phyloP scores from a whole-genome alignment of 2,329 filamentous ascomycete species.

The Lachnellula willkommii region DNA sequence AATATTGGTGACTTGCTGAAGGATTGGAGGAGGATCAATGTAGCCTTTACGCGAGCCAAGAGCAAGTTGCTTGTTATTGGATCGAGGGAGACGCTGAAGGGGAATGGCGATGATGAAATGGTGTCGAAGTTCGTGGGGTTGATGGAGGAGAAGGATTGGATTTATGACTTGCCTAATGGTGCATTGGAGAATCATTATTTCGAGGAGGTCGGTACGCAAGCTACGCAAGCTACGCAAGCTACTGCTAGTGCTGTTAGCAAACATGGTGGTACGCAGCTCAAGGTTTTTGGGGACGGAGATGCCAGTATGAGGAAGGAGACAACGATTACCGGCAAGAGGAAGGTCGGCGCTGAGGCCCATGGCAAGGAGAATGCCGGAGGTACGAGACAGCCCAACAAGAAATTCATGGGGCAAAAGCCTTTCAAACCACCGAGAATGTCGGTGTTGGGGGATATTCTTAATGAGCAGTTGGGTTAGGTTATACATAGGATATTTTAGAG shows the following conservation, averaged over 20 bases:
- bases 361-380: background rate
- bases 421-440: conserved; percentile 35
- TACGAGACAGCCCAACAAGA: conserved; percentile 42
- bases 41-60: conserved; percentile 88
- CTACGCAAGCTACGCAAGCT: conserved; percentile 49
- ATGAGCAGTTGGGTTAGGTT: conserved; percentile 45
- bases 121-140: conserved; percentile 69
- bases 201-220: conserved; percentile 46
- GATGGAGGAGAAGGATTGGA: conserved; percentile 75
- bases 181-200: conserved; percentile 66
- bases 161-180: conserved; percentile 62
- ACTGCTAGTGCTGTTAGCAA: conserved; percentile 22
- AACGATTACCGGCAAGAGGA: background rate
- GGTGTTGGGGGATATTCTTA: conserved; percentile 65
- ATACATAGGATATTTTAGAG: background rate
- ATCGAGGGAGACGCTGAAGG: conserved; percentile 67
- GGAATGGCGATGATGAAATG: conserved; percentile 60
- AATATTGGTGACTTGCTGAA: conserved; percentile 86
- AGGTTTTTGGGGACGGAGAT: conserved; percentile 6
- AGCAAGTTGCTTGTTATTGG: conserved; percentile 88
- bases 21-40: conserved; percentile 91
- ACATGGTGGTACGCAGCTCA: conserved; percentile 13
- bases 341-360: background rate
- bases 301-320: conserved; percentile 5
- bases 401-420: conserved; percentile 54